These are phyloP conservation scores for Podospora comata DNA, from an alignment of 495 filamentous ascomycete species.

Conservation along the genomic window DNA sequence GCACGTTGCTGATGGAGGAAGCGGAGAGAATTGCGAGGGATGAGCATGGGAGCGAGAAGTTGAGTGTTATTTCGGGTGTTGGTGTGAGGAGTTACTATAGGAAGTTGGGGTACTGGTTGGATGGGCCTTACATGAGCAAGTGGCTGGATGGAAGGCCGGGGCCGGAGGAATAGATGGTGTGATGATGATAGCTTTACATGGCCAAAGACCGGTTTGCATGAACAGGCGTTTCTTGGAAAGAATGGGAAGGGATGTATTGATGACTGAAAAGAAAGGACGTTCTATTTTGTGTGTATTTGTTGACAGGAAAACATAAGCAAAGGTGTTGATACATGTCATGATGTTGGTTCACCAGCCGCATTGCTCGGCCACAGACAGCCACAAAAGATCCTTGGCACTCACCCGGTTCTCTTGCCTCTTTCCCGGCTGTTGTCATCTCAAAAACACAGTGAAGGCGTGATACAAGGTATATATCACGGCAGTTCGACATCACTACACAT, in stretches of 20 bases:
- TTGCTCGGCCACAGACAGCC: background rate
- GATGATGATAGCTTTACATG: background rate
- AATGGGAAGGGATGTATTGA: background rate
- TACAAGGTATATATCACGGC: background rate
- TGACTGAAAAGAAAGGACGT: background rate
- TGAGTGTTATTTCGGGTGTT: constrained; percentile 92
- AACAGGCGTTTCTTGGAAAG: background rate
- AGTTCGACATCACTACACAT: background rate
- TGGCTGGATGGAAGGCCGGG: constrained; percentile 46
- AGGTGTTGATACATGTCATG: background rate
- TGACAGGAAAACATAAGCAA: background rate
- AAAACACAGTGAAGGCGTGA: too few species aligned
- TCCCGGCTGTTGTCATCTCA: too few species aligned
- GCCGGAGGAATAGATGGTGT: constrained; percentile 21
- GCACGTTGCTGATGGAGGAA: constrained; percentile 95
- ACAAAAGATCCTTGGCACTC: background rate
- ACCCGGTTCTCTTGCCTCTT: background rate
- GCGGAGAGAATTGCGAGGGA: constrained; percentile 91
- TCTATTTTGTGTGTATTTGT: background rate
- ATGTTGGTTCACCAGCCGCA: background rate
- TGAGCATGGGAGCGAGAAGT: constrained; percentile 90
- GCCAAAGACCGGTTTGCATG: background rate
- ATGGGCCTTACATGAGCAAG: constrained; percentile 90
- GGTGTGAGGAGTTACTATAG: constrained; percentile 92
- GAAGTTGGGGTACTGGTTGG: constrained; percentile 85